Percentiles rank a stretch among this genome's conserved stretches.
These are phyloP conservation scores for Evernia prunastri DNA, from an alignment of 495 filamentous ascomycete species.

Conservation along the genomic window DNA sequence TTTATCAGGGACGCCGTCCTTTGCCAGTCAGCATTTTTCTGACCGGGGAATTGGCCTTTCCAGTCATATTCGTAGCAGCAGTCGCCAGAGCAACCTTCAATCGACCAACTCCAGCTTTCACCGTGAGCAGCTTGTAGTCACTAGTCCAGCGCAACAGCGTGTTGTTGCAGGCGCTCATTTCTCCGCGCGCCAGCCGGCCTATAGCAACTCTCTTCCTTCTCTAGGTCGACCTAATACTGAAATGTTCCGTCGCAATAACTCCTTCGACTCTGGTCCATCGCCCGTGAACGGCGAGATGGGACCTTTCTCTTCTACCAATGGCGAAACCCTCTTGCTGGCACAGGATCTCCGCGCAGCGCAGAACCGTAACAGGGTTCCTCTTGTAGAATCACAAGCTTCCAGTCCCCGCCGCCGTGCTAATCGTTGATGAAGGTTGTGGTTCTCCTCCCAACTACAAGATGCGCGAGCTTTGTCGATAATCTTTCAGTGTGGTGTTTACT, in stretches of 20 bases:
- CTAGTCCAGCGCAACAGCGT: not conserved
- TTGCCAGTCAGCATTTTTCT: not conserved
- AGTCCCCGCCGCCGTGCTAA: slow-evolving; percentile 1
- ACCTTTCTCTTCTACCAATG: not conserved
- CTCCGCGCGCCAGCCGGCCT: not conserved
- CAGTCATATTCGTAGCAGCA: slow-evolving; percentile 13
- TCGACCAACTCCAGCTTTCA: slow-evolving; percentile 3
- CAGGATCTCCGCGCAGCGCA: not conserved
- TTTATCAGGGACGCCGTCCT: not conserved
- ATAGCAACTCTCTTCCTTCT: not conserved
- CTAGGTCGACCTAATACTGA: not conserved
- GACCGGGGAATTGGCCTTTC: slow-evolving; percentile 3
- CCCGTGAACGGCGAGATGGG: slow-evolving; percentile 4
- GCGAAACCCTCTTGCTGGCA: not conserved
- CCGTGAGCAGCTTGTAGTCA: not conserved
- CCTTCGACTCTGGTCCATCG: slow-evolving; percentile 4
- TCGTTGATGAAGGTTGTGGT: not conserved
- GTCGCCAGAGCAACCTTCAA: not conserved
- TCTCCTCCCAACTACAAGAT: not conserved
- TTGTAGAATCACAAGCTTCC: not conserved
- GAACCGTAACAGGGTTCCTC: not conserved
- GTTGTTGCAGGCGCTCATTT: not conserved
- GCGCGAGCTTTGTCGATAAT: not conserved
- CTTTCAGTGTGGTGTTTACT: not conserved
- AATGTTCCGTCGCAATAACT: not conserved